These are phyloP conservation scores for Mycosphaerella sp. DNA, from an alignment of 2,329 filamentous ascomycete species.

Conservation along the genomic window DNA sequence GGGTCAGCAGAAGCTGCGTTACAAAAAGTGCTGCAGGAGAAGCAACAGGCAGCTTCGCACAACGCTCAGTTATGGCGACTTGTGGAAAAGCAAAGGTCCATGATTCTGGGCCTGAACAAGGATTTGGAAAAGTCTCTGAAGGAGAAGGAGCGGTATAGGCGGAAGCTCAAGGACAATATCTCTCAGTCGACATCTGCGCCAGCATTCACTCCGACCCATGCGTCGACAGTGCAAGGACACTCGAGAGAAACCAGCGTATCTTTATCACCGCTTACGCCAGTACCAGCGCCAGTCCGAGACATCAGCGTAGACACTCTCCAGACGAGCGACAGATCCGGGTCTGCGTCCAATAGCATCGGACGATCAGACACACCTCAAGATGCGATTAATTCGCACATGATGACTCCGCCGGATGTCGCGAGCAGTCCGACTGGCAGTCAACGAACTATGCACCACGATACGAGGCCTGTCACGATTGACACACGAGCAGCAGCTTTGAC, in stretches of 20 bases:
- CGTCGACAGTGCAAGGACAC: slow-evolving; percentile 14
- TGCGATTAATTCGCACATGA: slow-evolving; percentile 6
- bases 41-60: slow-evolving; percentile 78
- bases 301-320: slow-evolving; percentile 28
- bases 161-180: slow-evolving; percentile 74
- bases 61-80: slow-evolving; percentile 91
- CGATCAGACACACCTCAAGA: slow-evolving; percentile 33
- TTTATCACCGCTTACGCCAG: slow-evolving; percentile 17
- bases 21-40: slow-evolving; percentile 82
- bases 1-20: slow-evolving; percentile 87
- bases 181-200: slow-evolving; percentile 38
- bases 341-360: slow-evolving; percentile 14
- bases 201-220: slow-evolving; percentile 20
- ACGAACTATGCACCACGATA: neutral
- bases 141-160: slow-evolving; percentile 90
- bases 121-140: slow-evolving; percentile 86
- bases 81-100: slow-evolving; percentile 90
- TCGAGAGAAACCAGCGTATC: slow-evolving; percentile 29
- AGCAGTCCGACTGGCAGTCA: slow-evolving; percentile 15
- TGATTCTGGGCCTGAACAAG: slow-evolving; percentile 91
- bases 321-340: slow-evolving; percentile 27
- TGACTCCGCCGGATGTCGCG: neutral
- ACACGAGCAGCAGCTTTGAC: slow-evolving; percentile 8
- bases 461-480: slow-evolving; percentile 2
- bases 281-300: slow-evolving; percentile 19